Conservation (phyloP, 768 basidiomycete genomes). For the Mycena polygramma region DNA sequence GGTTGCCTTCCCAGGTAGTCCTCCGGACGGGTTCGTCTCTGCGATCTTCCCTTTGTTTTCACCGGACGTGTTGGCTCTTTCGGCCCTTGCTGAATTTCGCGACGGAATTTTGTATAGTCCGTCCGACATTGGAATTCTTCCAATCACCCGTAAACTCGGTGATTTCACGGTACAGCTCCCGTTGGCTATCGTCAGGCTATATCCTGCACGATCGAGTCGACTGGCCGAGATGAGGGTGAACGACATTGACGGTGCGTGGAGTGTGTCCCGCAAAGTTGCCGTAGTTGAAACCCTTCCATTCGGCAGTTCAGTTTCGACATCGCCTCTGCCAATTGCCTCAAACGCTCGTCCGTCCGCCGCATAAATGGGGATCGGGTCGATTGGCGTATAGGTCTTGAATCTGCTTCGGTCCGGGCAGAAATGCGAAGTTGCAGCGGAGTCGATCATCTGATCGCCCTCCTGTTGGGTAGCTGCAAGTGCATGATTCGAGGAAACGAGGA, state of each 20-base stretch:
- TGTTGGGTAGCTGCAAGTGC: not conserved
- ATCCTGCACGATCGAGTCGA: not conserved
- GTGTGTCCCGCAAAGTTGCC: not conserved
- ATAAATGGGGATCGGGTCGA: not conserved
- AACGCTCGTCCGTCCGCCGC: not conserved
- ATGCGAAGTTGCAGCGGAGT: not conserved
- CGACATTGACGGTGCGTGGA: slow-evolving; percentile 2
- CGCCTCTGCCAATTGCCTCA: not conserved
- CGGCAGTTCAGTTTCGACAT: not conserved
- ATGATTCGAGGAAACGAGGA: not conserved
- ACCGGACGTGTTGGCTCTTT: too few species aligned
- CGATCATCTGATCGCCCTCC: not conserved
- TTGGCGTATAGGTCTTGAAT: not conserved
- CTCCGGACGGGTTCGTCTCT: too few species aligned
- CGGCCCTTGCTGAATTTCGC: not conserved
- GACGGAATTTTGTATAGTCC: slow-evolving; percentile 9
- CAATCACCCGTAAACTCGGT: not conserved
- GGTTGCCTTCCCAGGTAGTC: not conserved
- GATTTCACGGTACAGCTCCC: not conserved
- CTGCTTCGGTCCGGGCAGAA: not conserved
- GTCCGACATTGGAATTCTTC: slow-evolving; percentile 3
- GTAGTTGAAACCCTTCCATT: not conserved
- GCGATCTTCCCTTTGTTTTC: too few species aligned
- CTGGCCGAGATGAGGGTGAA: too few species aligned
- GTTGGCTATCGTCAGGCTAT: slow-evolving; percentile 1